Evolutionary conservation across 352 stramenopile genomes (phyloP).

Genomic region (Globisporangium mamillatum): DNA sequence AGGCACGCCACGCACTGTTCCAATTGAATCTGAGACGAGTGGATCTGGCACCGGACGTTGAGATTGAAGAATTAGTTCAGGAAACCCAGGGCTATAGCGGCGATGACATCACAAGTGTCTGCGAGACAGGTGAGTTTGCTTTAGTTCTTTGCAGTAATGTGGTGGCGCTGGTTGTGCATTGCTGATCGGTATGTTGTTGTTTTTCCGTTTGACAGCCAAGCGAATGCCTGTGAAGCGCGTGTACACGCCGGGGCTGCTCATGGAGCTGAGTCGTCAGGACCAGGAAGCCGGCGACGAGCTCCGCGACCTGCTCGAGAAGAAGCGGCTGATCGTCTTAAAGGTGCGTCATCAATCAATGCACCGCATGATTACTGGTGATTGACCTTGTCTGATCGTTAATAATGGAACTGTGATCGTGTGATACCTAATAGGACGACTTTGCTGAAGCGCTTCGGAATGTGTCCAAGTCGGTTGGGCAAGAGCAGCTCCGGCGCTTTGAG

Average conservation of each 20-base stretch:
- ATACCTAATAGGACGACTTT: slow-evolving; percentile 22
- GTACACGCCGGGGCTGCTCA: slow-evolving; percentile 21
- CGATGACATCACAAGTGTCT: slow-evolving; percentile 73
- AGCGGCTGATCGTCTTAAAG: slow-evolving; percentile 64
- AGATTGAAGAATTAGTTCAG: slow-evolving; percentile 53
- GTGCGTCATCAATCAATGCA: slow-evolving; percentile 15
- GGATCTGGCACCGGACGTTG: slow-evolving; percentile 43
- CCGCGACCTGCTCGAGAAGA: slow-evolving; percentile 40
- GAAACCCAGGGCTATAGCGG: slow-evolving; percentile 85
- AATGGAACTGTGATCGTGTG: background rate
- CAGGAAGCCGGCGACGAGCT: slow-evolving; percentile 36
- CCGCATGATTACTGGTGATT: background rate
- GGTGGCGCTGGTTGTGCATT: background rate
- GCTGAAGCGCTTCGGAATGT: slow-evolving; percentile 39
- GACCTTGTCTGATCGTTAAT: background rate
- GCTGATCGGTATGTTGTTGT: background rate
- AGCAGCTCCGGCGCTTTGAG: slow-evolving; percentile 41
- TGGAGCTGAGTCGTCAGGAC: slow-evolving; percentile 47
- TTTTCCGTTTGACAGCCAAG: slow-evolving; percentile 10
- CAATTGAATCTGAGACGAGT: slow-evolving; percentile 32
- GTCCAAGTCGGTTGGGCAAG: slow-evolving; percentile 48
- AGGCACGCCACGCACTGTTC: slow-evolving; percentile 31
- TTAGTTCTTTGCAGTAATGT: background rate
- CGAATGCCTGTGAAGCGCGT: slow-evolving; percentile 22
- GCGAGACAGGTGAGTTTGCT: slow-evolving; percentile 39